These are phyloP conservation scores for Marvania coccoides DNA, from an alignment of 139 green algal genomes.

Conservation along the genomic window DNA sequence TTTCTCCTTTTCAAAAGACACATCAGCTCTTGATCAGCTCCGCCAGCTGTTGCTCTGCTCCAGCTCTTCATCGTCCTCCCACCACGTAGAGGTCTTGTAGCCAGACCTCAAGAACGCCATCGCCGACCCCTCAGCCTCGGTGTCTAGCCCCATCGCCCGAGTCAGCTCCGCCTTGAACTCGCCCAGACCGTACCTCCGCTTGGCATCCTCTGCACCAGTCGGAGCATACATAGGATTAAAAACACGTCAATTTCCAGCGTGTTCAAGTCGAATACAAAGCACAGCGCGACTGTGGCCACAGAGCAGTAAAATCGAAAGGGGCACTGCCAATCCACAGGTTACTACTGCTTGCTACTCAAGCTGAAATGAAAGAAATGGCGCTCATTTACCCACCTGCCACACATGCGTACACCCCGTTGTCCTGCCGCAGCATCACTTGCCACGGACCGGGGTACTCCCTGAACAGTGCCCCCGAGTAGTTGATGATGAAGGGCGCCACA, in stretches of 20 bases:
- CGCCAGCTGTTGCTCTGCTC: slow-evolving; percentile 66
- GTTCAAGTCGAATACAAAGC: no score
- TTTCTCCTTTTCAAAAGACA: not conserved
- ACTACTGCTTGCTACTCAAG: not conserved
- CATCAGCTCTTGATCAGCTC: no score
- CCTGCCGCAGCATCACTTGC: slow-evolving; percentile 88
- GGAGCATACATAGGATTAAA: no score
- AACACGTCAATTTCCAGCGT: no score
- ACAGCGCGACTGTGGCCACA: not conserved
- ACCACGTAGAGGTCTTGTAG: slow-evolving; percentile 87
- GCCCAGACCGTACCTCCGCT: slow-evolving; percentile 66
- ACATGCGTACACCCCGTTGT: slow-evolving; percentile 75
- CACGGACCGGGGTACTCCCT: slow-evolving; percentile 86
- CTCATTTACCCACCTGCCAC: slow-evolving; percentile 59
- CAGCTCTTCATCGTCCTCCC: slow-evolving; percentile 70
- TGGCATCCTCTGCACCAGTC: slow-evolving; percentile 15
- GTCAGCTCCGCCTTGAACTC: slow-evolving; percentile 77
- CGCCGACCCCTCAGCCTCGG: slow-evolving; percentile 62
- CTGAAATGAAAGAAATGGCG: no score
- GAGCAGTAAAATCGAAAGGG: not conserved
- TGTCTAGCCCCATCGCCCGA: slow-evolving; percentile 78
- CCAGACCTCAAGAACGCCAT: slow-evolving; percentile 71
- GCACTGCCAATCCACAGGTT: not conserved
- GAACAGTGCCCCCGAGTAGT: slow-evolving; percentile 86
- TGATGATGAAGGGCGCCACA: slow-evolving; percentile 82